These are phyloP conservation scores for Tricholoma flavovirens DNA, from an alignment of 768 basidiomycete genomes.

Conservation along the genomic window DNA sequence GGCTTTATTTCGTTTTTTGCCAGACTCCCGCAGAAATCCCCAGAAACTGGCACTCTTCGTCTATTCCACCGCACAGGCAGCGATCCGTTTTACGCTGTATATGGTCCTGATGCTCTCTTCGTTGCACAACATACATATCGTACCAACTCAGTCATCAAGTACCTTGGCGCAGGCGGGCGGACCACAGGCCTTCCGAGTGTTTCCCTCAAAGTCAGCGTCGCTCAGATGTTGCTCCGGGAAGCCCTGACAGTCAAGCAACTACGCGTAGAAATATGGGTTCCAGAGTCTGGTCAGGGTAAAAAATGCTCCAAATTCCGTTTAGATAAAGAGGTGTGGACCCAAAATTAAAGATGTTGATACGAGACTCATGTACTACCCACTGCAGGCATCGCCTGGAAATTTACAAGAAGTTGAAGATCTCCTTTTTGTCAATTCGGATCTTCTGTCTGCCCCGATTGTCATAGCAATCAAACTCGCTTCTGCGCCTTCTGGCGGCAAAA, in stretches of 20 bases:
- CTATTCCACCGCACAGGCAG: slow-evolving; percentile 67
- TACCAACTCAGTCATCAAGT: slow-evolving; percentile 91
- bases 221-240: slow-evolving; percentile 79
- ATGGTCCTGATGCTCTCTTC: slow-evolving; percentile 84
- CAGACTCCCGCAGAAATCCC: slow-evolving; percentile 58
- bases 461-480: slow-evolving; percentile 79
- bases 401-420: slow-evolving; percentile 72
- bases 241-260: slow-evolving; percentile 88
- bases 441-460: slow-evolving; percentile 80
- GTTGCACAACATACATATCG: slow-evolving; percentile 79
- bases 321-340: slow-evolving; percentile 68
- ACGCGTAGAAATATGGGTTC: slow-evolving; percentile 85
- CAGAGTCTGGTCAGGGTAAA: slow-evolving; percentile 69
- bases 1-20: slow-evolving; percentile 73
- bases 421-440: slow-evolving; percentile 76
- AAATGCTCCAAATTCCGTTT: slow-evolving; percentile 70
- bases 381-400: slow-evolving; percentile 59
- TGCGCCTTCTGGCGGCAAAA: slow-evolving; percentile 42
- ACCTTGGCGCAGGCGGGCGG: slow-evolving; percentile 65
- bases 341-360: neutral
- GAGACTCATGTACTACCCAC: neutral
- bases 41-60: slow-evolving; percentile 76
- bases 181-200: slow-evolving; percentile 68
- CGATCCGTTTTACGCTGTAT: slow-evolving; percentile 79
- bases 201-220: slow-evolving; percentile 66